These are phyloP conservation scores for Solanum tarijense DNA, from an alignment of 257 asterid genomes.

Conservation along the genomic window DNA sequence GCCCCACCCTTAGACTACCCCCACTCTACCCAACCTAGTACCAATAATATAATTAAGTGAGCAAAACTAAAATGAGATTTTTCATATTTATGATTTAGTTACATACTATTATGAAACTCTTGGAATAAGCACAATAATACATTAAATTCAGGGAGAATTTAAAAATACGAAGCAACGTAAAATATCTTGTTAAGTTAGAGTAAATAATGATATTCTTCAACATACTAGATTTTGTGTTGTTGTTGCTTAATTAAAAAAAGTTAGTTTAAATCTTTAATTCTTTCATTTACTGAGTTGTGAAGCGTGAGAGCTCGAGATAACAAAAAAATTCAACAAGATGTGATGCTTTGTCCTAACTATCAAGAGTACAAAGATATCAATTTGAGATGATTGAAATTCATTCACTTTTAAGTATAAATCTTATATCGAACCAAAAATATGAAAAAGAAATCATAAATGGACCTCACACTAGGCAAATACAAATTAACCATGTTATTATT, in stretches of 20 bases:
- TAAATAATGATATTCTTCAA: background rate
- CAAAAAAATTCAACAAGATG: background rate
- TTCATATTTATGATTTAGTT: background rate
- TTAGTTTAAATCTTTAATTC: background rate
- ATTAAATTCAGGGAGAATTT: background rate
- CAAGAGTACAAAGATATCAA: background rate
- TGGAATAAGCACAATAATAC: background rate
- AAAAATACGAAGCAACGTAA: background rate
- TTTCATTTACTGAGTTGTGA: background rate
- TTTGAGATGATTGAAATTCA: background rate
- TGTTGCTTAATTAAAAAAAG: background rate
- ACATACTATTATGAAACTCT: background rate
- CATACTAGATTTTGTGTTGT: background rate
- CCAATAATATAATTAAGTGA: background rate
- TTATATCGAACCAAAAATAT: too few species aligned
- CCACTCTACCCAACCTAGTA: too few species aligned
- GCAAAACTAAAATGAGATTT: background rate
- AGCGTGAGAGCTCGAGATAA: background rate
- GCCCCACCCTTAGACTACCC: too few species aligned
- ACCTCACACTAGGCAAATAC: background rate
- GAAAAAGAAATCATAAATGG: background rate
- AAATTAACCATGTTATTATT: background rate
- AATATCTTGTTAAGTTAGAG: background rate
- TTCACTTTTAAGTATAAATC: too few species aligned
- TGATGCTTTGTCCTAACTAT: background rate